Conservation (phyloP, 352 stramenopile genomes). For the Pythium dissotocum region DNA sequence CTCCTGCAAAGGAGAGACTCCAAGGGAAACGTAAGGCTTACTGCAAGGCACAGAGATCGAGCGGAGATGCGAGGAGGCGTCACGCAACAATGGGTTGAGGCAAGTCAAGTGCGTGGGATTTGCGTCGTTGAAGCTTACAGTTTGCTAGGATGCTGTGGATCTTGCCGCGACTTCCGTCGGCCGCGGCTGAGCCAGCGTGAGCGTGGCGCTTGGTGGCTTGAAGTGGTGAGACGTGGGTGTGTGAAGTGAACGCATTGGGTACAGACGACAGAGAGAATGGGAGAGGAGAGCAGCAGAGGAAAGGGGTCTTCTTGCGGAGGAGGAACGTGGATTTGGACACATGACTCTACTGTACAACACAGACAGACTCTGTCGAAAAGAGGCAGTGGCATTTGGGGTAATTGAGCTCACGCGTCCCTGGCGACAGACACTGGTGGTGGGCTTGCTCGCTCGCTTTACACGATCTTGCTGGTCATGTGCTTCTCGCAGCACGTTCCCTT, state of each 20-base stretch:
- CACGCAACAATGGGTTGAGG: background rate
- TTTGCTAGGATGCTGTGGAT: background rate
- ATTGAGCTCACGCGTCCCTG: background rate
- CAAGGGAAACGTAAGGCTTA: no score
- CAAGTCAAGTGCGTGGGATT: background rate
- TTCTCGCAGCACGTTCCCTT: slow-evolving; percentile 62
- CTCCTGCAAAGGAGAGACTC: background rate
- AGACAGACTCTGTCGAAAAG: background rate
- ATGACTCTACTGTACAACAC: slow-evolving; percentile 11
- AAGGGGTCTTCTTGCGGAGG: background rate
- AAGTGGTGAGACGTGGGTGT: background rate
- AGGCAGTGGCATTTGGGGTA: slow-evolving; percentile 4
- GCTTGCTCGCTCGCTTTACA: background rate
- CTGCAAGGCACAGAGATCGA: background rate
- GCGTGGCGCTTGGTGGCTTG: background rate
- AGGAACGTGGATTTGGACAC: background rate
- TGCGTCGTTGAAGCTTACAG: background rate
- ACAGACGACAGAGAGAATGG: background rate
- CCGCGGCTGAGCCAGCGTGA: background rate
- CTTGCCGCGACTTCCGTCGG: background rate
- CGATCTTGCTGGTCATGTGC: slow-evolving; percentile 19
- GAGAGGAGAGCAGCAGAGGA: no score
- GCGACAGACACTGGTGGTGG: background rate
- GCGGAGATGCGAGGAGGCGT: background rate
- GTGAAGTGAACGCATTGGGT: background rate